Conservation (phyloP, 1,139 yeast species). For the Taphrina pruni region DNA sequence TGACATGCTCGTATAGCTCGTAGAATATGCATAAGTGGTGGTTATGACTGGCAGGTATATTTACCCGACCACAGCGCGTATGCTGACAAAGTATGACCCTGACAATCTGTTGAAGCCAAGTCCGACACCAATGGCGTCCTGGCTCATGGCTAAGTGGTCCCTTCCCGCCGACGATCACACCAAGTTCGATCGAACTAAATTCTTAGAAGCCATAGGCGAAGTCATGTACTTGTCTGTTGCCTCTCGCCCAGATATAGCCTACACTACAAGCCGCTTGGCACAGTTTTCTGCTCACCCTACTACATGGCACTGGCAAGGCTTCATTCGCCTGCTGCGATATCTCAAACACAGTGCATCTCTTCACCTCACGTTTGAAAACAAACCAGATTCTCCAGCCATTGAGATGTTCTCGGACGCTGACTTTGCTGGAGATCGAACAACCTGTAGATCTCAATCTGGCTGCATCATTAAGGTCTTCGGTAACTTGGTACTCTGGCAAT, state of each 20-base stretch:
- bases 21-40: too few relatives aligned
- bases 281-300: not conserved
- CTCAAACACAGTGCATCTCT: not conserved
- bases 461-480: not conserved
- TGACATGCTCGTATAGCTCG: too few relatives aligned
- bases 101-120: not conserved
- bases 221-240: not conserved
- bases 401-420: conserved; percentile 12
- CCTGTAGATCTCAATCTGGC: not conserved
- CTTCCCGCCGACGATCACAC: not conserved
- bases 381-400: not conserved
- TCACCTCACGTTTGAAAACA: not conserved
- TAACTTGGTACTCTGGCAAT: conserved; percentile 7
- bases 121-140: not conserved
- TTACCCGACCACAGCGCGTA: too few relatives aligned
- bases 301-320: conserved; percentile 1
- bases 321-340: not conserved
- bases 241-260: conserved; percentile 14
- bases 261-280: not conserved
- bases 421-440: conserved; percentile 4
- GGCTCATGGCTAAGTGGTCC: not conserved
- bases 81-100: not conserved
- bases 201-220: not conserved
- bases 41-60: too few relatives aligned
- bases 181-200: not conserved